Evolutionary conservation across 768 basidiomycete species (phyloP).

Genomic region (Suillus ampliporus): DNA sequence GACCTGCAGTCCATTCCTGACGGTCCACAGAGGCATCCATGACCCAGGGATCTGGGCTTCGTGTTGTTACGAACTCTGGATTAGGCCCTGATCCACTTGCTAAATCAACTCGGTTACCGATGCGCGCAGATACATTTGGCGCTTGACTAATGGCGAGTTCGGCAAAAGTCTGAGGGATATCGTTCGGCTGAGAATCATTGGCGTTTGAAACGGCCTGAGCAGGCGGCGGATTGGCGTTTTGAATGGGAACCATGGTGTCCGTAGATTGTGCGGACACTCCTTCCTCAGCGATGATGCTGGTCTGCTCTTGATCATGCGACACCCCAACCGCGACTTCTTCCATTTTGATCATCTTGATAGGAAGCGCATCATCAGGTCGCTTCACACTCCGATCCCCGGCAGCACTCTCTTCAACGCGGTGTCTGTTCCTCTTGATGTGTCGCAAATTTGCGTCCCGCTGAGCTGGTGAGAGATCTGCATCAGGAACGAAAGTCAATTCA

Average conservation of each 20-base stretch:
- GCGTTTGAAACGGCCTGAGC: slow-evolving; percentile 25
- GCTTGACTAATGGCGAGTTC: neutral
- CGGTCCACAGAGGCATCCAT: slow-evolving; percentile 16
- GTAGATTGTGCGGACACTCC: neutral
- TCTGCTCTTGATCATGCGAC: slow-evolving; percentile 6
- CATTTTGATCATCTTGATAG: slow-evolving; percentile 20
- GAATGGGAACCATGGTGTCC: neutral
- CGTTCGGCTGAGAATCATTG: slow-evolving; percentile 3
- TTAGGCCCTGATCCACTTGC: slow-evolving; percentile 4
- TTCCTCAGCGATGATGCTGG: neutral
- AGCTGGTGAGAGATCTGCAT: slow-evolving; percentile 26
- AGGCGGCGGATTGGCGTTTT: slow-evolving; percentile 22
- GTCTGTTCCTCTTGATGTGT: slow-evolving; percentile 33
- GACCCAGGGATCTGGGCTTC: slow-evolving; percentile 14
- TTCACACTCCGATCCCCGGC: slow-evolving; percentile 36
- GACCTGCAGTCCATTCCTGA: slow-evolving; percentile 12
- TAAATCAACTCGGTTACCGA: slow-evolving; percentile 8
- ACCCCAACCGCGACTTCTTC: slow-evolving; percentile 25
- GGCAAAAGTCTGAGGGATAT: neutral
- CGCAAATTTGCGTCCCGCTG: slow-evolving; percentile 37
- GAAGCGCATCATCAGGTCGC: slow-evolving; percentile 1
- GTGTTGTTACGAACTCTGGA: neutral
- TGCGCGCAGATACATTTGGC: slow-evolving; percentile 1
- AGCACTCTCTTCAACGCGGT: slow-evolving; percentile 32
- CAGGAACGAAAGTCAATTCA: slow-evolving; percentile 31